Conservation (phyloP, 768 basidiomycete genomes). For the Calocera cornea region DNA sequence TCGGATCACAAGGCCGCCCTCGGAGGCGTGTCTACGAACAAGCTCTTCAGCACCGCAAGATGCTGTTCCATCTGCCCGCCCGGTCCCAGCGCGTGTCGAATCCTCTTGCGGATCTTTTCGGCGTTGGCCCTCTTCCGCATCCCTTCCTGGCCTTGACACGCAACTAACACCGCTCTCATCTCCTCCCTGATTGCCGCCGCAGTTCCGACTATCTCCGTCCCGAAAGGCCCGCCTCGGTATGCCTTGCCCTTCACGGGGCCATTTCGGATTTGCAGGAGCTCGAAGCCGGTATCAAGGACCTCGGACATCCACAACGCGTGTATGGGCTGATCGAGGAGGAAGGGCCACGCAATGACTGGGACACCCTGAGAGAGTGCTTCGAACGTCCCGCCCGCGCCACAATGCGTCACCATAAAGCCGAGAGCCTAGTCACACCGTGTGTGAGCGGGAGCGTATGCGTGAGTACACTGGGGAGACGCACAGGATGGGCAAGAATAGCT, state of each 20-base stretch:
- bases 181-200: slow-evolving; percentile 1
- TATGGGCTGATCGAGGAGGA: neutral
- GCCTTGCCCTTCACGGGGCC: slow-evolving; percentile 2
- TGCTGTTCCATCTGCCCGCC: slow-evolving; percentile 2
- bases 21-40: neutral
- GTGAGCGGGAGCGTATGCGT: neutral
- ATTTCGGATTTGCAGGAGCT: slow-evolving; percentile 7
- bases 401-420: slow-evolving; percentile 1
- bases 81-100: neutral
- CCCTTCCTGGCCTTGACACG: neutral
- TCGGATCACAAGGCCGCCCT: neutral
- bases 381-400: neutral
- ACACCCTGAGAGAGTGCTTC: slow-evolving; percentile 5
- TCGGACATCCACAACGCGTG: slow-evolving; percentile 3
- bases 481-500: neutral
- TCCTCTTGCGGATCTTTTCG: neutral
- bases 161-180: neutral
- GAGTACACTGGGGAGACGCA: neutral
- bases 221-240: neutral
- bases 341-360: slow-evolving; percentile 2
- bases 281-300: neutral
- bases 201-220: slow-evolving; percentile 1
- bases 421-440: neutral
- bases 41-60: neutral
- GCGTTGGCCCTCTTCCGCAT: neutral